These are phyloP conservation scores for Ocimum tenuiflorum DNA, from an alignment of 257 asterid species.

Conservation along the genomic window DNA sequence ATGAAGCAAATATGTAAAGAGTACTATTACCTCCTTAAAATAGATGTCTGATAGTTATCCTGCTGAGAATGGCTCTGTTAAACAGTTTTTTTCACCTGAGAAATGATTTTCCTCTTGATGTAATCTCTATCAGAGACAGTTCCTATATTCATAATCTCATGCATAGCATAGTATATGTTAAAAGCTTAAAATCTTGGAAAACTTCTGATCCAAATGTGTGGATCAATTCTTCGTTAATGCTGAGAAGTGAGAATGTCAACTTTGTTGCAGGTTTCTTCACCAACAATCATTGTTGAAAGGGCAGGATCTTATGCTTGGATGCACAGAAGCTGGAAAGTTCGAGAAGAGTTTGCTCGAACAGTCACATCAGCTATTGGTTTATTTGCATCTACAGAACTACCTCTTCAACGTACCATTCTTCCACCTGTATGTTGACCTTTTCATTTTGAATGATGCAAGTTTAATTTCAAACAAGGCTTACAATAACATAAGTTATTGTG, in stretches of 20 bases:
- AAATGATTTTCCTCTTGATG: neutral
- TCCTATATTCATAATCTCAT: neutral
- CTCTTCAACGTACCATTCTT: constrained; percentile 97
- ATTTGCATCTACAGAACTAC: constrained; percentile 87
- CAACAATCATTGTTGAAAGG: constrained; percentile 93
- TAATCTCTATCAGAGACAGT: neutral
- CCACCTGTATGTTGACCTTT: constrained; percentile 67
- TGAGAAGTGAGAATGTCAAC: constrained; percentile 7
- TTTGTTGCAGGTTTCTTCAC: constrained; percentile 79
- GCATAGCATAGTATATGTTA: neutral
- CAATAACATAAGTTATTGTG: constrained; percentile 5
- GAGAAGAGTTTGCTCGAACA: constrained; percentile 94
- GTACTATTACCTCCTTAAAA: neutral
- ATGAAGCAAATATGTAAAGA: neutral
- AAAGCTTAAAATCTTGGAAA: neutral
- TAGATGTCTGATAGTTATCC: too few species aligned
- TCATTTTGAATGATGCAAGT: constrained; percentile 11
- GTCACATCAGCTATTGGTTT: constrained; percentile 86
- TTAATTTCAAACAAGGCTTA: constrained; percentile 7
- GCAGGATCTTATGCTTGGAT: constrained; percentile 95
- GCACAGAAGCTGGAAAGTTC: constrained; percentile 95
- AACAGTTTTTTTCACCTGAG: neutral
- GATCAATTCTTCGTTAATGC: constrained; percentile 13
- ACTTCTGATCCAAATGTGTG: neutral
- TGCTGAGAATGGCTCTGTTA: neutral